These are phyloP conservation scores for Ogataea dorogensis DNA, from an alignment of 805 yeast genomes.

Conservation along the genomic window DNA sequence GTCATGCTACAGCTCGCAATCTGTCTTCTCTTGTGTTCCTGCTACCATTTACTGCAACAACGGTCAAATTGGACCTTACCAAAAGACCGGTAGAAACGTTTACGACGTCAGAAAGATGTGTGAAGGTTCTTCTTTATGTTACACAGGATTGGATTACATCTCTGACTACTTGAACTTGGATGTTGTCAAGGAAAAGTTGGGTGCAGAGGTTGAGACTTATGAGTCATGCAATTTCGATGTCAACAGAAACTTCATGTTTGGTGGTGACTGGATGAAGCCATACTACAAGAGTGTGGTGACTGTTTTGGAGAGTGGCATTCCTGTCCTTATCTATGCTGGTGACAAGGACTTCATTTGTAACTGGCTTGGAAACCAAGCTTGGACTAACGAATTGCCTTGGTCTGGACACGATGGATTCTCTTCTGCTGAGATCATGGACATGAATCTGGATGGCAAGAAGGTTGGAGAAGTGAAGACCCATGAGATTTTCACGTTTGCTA, in stretches of 20 bases:
- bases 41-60: slow-evolving; percentile 62
- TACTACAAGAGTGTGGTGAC: slow-evolving; percentile 55
- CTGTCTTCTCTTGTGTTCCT: slow-evolving; percentile 61
- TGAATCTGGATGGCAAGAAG: slow-evolving; percentile 33
- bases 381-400: slow-evolving; percentile 74
- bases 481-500: slow-evolving; percentile 69
- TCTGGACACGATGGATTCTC: slow-evolving; percentile 37
- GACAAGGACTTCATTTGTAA: slow-evolving; percentile 91
- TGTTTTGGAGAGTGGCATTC: slow-evolving; percentile 63
- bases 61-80: slow-evolving; percentile 58
- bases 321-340: slow-evolving; percentile 90
- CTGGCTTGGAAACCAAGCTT: slow-evolving; percentile 87
- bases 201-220: slow-evolving; percentile 52
- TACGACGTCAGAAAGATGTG: slow-evolving; percentile 61
- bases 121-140: slow-evolving; percentile 52
- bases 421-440: slow-evolving; percentile 26
- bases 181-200: slow-evolving; percentile 52
- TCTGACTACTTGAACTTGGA: slow-evolving; percentile 53
- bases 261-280: slow-evolving; percentile 70
- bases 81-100: slow-evolving; percentile 58
- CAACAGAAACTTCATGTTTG: slow-evolving; percentile 47
- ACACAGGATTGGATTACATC: slow-evolving; percentile 47
- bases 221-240: slow-evolving; percentile 52
- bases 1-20: slow-evolving; percentile 60
- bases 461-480: slow-evolving; percentile 77